Conservation (phyloP, 192 early-diverging fungal genomes). For the Gorgonomyces haynaldii region DNA sequence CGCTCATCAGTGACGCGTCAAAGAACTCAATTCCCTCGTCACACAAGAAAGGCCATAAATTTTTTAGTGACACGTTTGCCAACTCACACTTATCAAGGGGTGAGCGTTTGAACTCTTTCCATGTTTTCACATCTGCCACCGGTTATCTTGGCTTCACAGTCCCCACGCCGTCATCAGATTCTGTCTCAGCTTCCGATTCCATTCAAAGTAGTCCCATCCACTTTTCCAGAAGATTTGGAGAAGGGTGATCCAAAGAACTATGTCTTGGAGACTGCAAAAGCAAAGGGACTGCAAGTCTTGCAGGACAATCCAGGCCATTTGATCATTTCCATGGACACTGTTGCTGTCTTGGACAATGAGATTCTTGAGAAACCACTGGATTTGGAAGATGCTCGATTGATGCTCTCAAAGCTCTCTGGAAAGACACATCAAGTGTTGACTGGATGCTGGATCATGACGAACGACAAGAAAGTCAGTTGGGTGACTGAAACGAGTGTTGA, state of each 20-base stretch:
- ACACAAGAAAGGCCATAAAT: no score
- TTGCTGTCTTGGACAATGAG: conserved; percentile 44
- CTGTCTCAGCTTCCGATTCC: conserved; percentile 36
- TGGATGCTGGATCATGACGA: conserved; percentile 45
- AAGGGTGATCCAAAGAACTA: conserved; percentile 53
- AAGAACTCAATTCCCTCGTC: no score
- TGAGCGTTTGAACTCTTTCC: no score
- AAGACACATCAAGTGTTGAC: conserved; percentile 63
- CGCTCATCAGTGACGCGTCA: no score
- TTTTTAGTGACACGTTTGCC: no score
- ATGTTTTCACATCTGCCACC: no score
- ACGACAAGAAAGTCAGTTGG: conserved; percentile 9
- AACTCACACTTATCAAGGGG: no score
- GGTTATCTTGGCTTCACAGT: conserved; percentile 63
- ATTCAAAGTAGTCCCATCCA: conserved; percentile 56
- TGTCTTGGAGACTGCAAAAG: conserved; percentile 55
- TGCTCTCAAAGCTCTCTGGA: conserved; percentile 44
- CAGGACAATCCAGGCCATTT: conserved; percentile 28
- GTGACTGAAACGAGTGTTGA: conserved; percentile 59
- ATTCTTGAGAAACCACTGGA: conserved; percentile 78
- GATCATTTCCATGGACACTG: conserved; percentile 76
- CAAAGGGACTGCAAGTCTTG: conserved; percentile 60
- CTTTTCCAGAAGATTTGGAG: conserved; percentile 67
- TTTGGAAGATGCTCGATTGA: conserved; percentile 42
- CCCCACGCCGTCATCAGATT: conserved; percentile 70